These are phyloP conservation scores for Polychaeton citri DNA, from an alignment of 2,329 filamentous ascomycete species.

Conservation along the genomic window DNA sequence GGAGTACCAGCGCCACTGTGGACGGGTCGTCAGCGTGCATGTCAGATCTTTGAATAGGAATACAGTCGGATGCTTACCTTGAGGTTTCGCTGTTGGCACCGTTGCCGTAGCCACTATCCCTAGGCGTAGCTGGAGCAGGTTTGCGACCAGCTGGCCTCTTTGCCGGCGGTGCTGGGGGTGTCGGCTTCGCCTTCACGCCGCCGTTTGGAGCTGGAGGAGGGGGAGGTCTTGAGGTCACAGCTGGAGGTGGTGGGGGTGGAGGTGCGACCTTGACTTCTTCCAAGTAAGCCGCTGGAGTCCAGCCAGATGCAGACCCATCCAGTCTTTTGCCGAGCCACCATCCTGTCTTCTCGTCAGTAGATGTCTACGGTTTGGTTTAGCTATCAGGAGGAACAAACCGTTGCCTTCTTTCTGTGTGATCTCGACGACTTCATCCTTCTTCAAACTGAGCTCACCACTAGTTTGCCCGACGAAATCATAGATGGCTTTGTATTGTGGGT, in stretches of 20 bases:
- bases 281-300: slow-evolving; percentile 88
- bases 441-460: slow-evolving; percentile 72
- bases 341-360: slow-evolving; percentile 39
- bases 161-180: slow-evolving; percentile 59
- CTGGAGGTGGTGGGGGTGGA: slow-evolving; percentile 41
- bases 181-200: slow-evolving; percentile 41
- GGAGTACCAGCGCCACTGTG: slow-evolving; percentile 27
- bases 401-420: slow-evolving; percentile 92
- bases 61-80: too few species aligned
- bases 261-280: slow-evolving; percentile 56
- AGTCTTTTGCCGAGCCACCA: slow-evolving; percentile 88
- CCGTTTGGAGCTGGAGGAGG: slow-evolving; percentile 46
- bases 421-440: slow-evolving; percentile 67
- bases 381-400: slow-evolving; percentile 46
- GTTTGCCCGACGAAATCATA: slow-evolving; percentile 84
- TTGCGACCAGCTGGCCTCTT: slow-evolving; percentile 70
- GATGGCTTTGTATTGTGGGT: slow-evolving; percentile 74
- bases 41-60: too few species aligned
- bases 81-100: slow-evolving; percentile 24
- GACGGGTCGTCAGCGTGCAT: slow-evolving; percentile 21
- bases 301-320: slow-evolving; percentile 61
- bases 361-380: not conserved
- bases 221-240: slow-evolving; percentile 35
- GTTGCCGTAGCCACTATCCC: slow-evolving; percentile 47
- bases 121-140: slow-evolving; percentile 49